Base-by-base conservation (phyloP, 371 early-diverging fungal species). In the Mortierella sp. region DNA sequence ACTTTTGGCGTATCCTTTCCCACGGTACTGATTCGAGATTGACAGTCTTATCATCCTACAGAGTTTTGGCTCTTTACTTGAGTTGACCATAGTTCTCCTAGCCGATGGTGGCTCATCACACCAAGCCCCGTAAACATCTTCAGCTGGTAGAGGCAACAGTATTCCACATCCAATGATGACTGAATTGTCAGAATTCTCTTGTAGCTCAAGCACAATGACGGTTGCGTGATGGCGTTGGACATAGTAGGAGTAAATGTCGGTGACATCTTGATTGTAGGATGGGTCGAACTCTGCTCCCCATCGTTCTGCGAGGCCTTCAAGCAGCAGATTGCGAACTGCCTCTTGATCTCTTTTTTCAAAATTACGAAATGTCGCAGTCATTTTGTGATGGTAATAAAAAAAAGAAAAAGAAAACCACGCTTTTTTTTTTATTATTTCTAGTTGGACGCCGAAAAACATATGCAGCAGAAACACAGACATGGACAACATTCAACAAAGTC, bases 31-130 rank as follows among this genome's bases (percentile, higher is more conserved):
- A 17, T 32, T 56, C 12, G 64, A 55, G 3, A 80, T 58, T n/a
- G 81, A 80, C n/a, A 80, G 37, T 2, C 81, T 75, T 54, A 75
- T 63, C 81, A 80, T 80, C 54, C 81, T 68, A n/a, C 75, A 75
- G 32, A 62, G 22, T n/a, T 32, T 55, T 19, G 63, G 31, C 8
- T 29, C 43, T 17, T 53, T 65, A 12, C 2, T 15, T 17, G 28
- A 61, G 28, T 60, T 32, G n/a, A 5, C 15, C 4, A 22, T 26
- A 19, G 15, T 15, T 5, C 2, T 22, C 22, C 4, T 60, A 26
- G 60, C 40, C 47, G 62, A 56, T 23, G 29, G 28, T 7, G 69
- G 69, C 28, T 72, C 64, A 10, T 69, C 69, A 12, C 70, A 51
- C 81, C 81, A 80, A 2, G 75, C 64, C 4, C 64, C 81, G 32